phyloP scores from a whole-genome alignment of 495 filamentous ascomycete species.

The Tuber melanosporum region DNA sequence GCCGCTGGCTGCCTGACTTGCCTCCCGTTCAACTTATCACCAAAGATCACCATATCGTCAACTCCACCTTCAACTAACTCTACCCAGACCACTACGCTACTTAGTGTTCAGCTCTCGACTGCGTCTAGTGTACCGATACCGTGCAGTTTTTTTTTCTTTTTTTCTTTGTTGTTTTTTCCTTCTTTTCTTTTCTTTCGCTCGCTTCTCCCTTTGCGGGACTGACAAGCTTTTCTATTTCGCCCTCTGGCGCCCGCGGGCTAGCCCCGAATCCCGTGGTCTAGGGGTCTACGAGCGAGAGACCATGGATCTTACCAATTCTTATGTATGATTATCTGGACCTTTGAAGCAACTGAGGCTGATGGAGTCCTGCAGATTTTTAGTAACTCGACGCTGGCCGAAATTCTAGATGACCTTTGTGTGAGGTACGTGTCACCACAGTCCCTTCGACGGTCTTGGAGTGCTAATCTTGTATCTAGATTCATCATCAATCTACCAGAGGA shows the following conservation, averaged over 20 bases:
- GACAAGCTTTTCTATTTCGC: not conserved
- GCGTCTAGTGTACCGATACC: not conserved
- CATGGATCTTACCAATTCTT: constrained; percentile 34
- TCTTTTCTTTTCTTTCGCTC: not conserved
- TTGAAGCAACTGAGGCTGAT: constrained; percentile 23
- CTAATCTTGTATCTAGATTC: constrained; percentile 50
- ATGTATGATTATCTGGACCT: constrained; percentile 25
- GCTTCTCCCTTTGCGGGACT: constrained; percentile 1
- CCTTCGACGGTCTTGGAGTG: not conserved
- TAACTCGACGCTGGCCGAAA: constrained; percentile 37
- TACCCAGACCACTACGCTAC: not conserved
- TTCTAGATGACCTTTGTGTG: constrained; percentile 41
- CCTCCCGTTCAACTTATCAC: not conserved
- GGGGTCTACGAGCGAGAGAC: constrained; percentile 14
- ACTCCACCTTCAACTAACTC: not conserved
- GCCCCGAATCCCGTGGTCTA: constrained; percentile 8
- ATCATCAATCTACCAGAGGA: constrained; percentile 90
- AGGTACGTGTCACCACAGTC: constrained; percentile 24
- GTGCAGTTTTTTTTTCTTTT: not conserved
- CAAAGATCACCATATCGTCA: not conserved
- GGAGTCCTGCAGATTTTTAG: constrained; percentile 32
- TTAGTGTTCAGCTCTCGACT: not conserved
- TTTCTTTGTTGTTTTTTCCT: not conserved
- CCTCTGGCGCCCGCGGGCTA: constrained; percentile 16
- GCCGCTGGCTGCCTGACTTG: not conserved